Evolutionary conservation across 1,284 basidiomycete genomes (phyloP), one percentile per base, ranked within the genome.

Genomic region (Porodaedalea pini): DNA sequence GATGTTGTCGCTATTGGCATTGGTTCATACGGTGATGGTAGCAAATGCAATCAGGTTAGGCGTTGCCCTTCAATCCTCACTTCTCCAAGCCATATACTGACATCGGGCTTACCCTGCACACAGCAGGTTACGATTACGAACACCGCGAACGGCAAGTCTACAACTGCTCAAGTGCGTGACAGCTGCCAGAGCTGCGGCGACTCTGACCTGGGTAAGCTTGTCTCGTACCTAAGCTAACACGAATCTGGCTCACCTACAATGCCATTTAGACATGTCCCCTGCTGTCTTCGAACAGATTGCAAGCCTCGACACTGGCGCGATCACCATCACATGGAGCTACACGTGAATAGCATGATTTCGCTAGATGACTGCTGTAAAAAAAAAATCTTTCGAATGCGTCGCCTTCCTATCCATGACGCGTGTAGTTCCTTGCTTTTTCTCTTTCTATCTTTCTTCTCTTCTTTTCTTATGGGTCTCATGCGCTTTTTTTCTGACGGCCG

Each of bases 151-250:
- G 71, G 72, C 60, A 68, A 69, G 54, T 59, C 59, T 29, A 67
- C 66, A 11, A 64, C 60, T 51, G 74, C 66, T 44, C 52, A 61
- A 53, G 67, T 71, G 51, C 68, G 68, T 43, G 74, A 75, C 62
- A 61, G 64, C 55, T 75, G 74, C 67, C 67, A 67, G 11, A 66
- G 70, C 51, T 75, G 73, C 63, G 67, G 66, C 32, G 43, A 63
- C 11, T 50, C 51, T 54, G 71, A 71, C 62, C 65, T 75, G 55
- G 73, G 73, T 75, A 59, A 44, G 69, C 64, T 49, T 37, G 34
- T 21, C 10, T 23, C 7, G 7, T 21, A 39, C 23, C 4, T 47
- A 2, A 7, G 15, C 10, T 21, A 31, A 17, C 27, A 15, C 31
- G 27, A 31, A 25, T 13, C 29, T 17, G 23, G 45, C 25, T 23